These are phyloP conservation scores for Acacia crassicarpa DNA, from an alignment of 306 rosid species.

Conservation along the genomic window DNA sequence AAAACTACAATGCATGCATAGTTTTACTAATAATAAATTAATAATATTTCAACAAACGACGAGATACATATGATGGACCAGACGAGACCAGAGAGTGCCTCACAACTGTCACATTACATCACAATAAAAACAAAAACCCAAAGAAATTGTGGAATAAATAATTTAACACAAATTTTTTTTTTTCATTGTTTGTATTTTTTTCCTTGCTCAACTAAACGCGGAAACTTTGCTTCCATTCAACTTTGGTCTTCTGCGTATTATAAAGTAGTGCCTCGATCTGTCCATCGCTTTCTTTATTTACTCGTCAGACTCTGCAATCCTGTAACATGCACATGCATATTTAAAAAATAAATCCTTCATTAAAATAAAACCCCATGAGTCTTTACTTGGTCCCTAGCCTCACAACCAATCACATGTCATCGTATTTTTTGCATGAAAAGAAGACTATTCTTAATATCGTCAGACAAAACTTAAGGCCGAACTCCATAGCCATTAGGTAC, in stretches of 20 bases:
- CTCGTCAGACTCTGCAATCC: conserved; percentile 34
- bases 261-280: conserved; percentile 32
- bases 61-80: conserved; percentile 4
- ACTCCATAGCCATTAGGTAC: neutral
- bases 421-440: neutral
- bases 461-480: neutral
- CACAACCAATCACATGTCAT: neutral
- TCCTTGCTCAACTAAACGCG: conserved; percentile 27
- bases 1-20: conserved; percentile 36
- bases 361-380: neutral
- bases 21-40: neutral
- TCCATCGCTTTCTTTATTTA: conserved; percentile 57
- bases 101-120: conserved; percentile 36
- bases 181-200: neutral
- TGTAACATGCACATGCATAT: conserved; percentile 13
- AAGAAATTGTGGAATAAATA: conserved; percentile 8
- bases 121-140: neutral
- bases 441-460: neutral
- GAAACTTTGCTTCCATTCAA: conserved; percentile 50
- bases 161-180: neutral
- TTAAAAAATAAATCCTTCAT: too few species aligned
- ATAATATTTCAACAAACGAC: neutral
- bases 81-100: conserved; percentile 19
- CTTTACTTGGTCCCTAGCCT: neutral
- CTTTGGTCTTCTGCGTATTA: conserved; percentile 5